phyloP scores from a whole-genome alignment of 257 asterid genomes.

The Petunia axillaris region DNA sequence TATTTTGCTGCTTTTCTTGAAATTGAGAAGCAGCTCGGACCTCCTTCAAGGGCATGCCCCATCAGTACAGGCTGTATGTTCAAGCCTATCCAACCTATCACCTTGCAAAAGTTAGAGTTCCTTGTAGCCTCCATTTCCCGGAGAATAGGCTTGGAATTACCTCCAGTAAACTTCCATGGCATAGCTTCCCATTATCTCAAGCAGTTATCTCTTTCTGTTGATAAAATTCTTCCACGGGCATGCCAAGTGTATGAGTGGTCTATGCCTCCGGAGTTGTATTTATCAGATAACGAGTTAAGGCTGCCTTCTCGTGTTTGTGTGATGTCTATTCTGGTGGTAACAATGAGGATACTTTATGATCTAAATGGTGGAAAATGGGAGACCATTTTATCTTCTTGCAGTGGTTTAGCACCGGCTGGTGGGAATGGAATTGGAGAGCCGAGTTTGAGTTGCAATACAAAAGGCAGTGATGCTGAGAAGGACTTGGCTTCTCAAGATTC shows the following conservation, averaged over 20 bases:
- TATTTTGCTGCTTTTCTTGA: conserved; percentile 66
- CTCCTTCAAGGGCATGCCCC: conserved; percentile 57
- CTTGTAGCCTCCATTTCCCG: conserved; percentile 61
- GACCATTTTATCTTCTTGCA: conserved; percentile 46
- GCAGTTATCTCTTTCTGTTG: conserved; percentile 58
- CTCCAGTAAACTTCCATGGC: conserved; percentile 70
- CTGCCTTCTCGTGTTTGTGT: conserved; percentile 70
- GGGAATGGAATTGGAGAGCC: conserved; percentile 32
- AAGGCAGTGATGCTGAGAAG: conserved; percentile 30
- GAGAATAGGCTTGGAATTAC: conserved; percentile 62
- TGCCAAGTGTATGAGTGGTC: conserved; percentile 72
- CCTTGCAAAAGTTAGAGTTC: conserved; percentile 72
- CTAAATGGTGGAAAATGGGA: conserved; percentile 87
- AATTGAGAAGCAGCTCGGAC: conserved; percentile 64
- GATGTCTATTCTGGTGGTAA: conserved; percentile 70
- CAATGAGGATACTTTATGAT: conserved; percentile 58
- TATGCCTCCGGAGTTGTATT: conserved; percentile 61
- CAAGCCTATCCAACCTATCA: conserved; percentile 51
- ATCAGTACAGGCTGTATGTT: conserved; percentile 59
- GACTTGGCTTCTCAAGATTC: conserved; percentile 33
- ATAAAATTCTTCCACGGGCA: conserved; percentile 58
- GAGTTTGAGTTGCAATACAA: not conserved
- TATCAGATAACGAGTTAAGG: conserved; percentile 55
- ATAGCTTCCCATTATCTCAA: conserved; percentile 62
- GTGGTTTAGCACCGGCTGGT: conserved; percentile 28